phyloP scores from a whole-genome alignment of 2,329 filamentous ascomycete genomes.

The Curvularia verruculosa region DNA sequence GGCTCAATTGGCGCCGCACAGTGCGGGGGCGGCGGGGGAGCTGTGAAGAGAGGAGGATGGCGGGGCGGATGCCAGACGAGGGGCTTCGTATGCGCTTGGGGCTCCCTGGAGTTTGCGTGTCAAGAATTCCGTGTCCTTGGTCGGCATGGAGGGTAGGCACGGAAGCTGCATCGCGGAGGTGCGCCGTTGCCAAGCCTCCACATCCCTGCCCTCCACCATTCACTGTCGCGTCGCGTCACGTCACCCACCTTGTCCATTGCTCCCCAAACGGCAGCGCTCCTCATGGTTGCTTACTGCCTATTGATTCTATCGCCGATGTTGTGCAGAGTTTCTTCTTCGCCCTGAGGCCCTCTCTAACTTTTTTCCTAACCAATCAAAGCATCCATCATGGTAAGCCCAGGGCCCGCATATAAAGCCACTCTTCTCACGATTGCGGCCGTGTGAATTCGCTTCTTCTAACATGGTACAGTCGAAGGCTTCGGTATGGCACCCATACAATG shows the following conservation, averaged over 20 bases:
- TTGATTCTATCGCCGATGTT: slow-evolving; percentile 15
- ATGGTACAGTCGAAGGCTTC: slow-evolving; percentile 38
- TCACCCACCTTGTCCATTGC: slow-evolving; percentile 7
- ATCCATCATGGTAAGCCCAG: slow-evolving; percentile 31
- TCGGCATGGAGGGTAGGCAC: slow-evolving; percentile 25
- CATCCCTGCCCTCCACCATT: slow-evolving; percentile 15
- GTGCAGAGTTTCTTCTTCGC: slow-evolving; percentile 8
- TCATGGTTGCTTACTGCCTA: slow-evolving; percentile 15
- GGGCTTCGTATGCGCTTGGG: slow-evolving; percentile 18
- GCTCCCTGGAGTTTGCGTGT: slow-evolving; percentile 19
- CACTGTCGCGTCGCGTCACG: slow-evolving; percentile 26
- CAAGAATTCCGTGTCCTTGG: slow-evolving; percentile 22
- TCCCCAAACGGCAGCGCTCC: background rate
- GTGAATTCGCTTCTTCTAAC: slow-evolving; percentile 10
- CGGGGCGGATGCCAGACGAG: slow-evolving; percentile 19
- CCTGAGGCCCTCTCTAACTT: slow-evolving; percentile 10
- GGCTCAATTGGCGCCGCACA: slow-evolving; percentile 38
- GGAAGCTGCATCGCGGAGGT: slow-evolving; percentile 25
- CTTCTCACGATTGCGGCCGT: background rate
- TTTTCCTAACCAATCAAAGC: slow-evolving; percentile 9
- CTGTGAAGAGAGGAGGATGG: slow-evolving; percentile 10
- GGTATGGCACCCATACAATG: slow-evolving; percentile 84
- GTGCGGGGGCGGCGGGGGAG: slow-evolving; percentile 18
- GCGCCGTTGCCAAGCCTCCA: slow-evolving; percentile 21
- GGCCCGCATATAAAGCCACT: background rate